Conservation (phyloP, 2,329 filamentous ascomycete genomes). For the Lachnellula hyalina region DNA sequence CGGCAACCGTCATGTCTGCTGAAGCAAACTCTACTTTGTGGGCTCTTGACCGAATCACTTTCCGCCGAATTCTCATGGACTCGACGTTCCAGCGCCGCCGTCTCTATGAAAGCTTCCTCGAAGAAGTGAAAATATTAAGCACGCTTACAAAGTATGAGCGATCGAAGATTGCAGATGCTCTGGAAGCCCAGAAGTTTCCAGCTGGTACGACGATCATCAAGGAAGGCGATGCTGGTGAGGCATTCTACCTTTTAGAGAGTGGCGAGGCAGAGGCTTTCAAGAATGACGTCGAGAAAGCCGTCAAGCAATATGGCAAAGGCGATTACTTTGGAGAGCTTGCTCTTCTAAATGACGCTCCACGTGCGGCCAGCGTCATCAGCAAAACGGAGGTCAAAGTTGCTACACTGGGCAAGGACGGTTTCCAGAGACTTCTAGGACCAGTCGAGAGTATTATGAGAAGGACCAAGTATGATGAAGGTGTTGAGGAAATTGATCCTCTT, state of each 20-base stretch:
- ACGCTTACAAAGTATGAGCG: constrained; percentile 87
- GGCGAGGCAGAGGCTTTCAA: constrained; percentile 87
- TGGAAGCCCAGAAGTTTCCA: constrained; percentile 84
- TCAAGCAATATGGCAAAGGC: constrained; percentile 81
- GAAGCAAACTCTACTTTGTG: constrained; percentile 77
- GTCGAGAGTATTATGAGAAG: constrained; percentile 93
- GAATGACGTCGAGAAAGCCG: constrained; percentile 60
- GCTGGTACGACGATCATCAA: constrained; percentile 78
- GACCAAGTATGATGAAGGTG: constrained; percentile 54
- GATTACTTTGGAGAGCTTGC: constrained; percentile 98
- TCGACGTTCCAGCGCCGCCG: constrained; percentile 91
- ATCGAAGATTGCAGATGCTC: constrained; percentile 92
- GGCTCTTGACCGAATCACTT: constrained; percentile 92
- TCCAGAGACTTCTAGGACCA: constrained; percentile 86
- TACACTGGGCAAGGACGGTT: constrained; percentile 85
- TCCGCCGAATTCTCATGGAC: constrained; percentile 97
- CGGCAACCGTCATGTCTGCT: constrained; percentile 84
- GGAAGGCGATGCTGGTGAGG: constrained; percentile 85
- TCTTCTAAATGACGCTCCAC: constrained; percentile 85
- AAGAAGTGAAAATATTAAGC: constrained; percentile 82
- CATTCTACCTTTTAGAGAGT: constrained; percentile 85
- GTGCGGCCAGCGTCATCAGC: constrained; percentile 82
- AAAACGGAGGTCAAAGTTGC: constrained; percentile 88
- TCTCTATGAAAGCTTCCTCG: constrained; percentile 96
- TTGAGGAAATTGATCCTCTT: constrained; percentile 64